Evolutionary conservation across 306 rosid species (phyloP).

Genomic region (Castanea sativa): DNA sequence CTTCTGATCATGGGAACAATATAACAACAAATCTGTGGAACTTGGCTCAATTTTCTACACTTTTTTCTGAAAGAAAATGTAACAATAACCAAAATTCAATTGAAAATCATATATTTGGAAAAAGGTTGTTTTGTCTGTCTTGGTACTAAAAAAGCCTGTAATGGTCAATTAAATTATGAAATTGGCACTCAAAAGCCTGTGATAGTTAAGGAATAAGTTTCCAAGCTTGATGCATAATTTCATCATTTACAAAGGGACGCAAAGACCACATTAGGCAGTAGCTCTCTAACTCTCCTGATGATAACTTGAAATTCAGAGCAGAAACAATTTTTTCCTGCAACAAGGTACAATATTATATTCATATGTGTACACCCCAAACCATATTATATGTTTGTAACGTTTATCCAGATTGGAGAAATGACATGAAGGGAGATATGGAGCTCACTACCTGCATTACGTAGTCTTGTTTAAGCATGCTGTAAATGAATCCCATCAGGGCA

Average conservation of each 20-base stretch:
- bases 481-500: constrained; percentile 50
- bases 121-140: no score
- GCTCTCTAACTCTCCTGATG: constrained; percentile 64
- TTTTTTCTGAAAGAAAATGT: no score
- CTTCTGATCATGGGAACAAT: constrained; percentile 31
- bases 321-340: constrained; percentile 69
- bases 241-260: constrained; percentile 51
- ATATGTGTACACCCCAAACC: background rate
- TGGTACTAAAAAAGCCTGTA: no score
- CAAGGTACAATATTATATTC: background rate
- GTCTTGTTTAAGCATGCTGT: constrained; percentile 69
- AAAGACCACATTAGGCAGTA: constrained; percentile 82
- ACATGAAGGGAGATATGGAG: constrained; percentile 1
- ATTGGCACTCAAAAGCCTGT: background rate
- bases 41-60: no score
- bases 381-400: background rate
- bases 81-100: no score
- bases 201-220: constrained; percentile 39
- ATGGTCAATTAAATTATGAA: background rate
- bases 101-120: no score
- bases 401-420: constrained; percentile 1
- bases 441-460: constrained; percentile 67
- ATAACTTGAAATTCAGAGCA: constrained; percentile 47
- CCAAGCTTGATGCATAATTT: constrained; percentile 61
- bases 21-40: background rate